Percentiles rank a stretch among this genome's conserved stretches.
Evolutionary conservation across 1,139 yeast genomes (phyloP).

Genomic region (Suhomyces maxii): DNA sequence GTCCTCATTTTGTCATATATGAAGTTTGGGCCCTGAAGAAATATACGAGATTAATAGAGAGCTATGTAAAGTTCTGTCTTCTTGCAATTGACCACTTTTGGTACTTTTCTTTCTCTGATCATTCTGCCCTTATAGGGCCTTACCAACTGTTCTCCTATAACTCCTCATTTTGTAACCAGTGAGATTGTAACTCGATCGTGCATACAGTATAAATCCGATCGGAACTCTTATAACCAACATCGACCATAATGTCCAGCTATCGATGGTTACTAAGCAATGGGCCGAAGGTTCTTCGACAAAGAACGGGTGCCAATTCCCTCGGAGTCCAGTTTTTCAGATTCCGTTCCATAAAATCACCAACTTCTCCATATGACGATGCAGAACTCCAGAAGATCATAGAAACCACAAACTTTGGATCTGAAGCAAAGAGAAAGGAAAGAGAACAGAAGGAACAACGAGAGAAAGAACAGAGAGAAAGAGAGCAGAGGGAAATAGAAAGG

Average conservation of each 20-base stretch:
- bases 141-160: too few species aligned
- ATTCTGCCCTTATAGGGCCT: too few species aligned
- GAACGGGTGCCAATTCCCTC: background rate
- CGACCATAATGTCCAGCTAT: background rate
- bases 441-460: background rate
- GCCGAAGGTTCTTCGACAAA: background rate
- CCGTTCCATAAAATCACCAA: constrained; percentile 4
- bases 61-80: too few species aligned
- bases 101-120: too few species aligned
- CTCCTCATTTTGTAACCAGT: background rate
- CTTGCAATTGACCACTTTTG: too few species aligned
- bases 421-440: constrained; percentile 9
- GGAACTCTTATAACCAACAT: background rate
- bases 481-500: background rate
- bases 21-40: too few species aligned
- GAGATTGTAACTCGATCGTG: background rate
- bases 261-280: background rate
- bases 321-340: background rate
- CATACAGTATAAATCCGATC: background rate
- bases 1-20: too few species aligned
- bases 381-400: constrained; percentile 23
- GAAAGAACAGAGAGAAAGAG: background rate
- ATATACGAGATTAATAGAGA: too few species aligned
- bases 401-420: constrained; percentile 22
- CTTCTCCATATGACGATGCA: constrained; percentile 11